These are phyloP conservation scores for Sporisorium scitamineum DNA, from an alignment of 1,284 basidiomycete species.

Conservation along the genomic window DNA sequence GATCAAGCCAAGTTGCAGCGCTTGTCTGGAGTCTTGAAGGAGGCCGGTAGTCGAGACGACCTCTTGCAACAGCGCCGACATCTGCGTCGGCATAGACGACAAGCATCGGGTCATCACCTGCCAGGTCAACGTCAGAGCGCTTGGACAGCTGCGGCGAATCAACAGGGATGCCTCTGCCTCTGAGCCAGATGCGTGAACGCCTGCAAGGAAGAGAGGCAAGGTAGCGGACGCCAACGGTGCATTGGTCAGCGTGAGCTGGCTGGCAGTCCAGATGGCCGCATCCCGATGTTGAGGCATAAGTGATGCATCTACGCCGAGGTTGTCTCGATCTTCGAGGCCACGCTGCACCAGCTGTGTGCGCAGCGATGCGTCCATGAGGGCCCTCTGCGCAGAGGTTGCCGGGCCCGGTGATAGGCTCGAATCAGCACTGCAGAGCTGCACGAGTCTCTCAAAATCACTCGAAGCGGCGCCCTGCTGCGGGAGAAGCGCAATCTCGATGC, in stretches of 20 bases:
- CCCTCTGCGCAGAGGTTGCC: slow-evolving; percentile 13
- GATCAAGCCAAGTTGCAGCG: slow-evolving; percentile 9
- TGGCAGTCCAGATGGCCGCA: slow-evolving; percentile 25
- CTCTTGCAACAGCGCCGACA: slow-evolving; percentile 19
- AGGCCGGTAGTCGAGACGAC: slow-evolving; percentile 9
- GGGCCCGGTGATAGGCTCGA: neutral
- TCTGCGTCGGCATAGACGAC: slow-evolving; percentile 5
- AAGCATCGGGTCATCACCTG: slow-evolving; percentile 13
- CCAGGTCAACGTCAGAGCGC: slow-evolving; percentile 15
- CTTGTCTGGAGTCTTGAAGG: slow-evolving; percentile 5
- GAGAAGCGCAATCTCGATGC: slow-evolving; percentile 79
- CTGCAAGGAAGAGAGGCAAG: slow-evolving; percentile 21
- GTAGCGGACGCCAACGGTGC: slow-evolving; percentile 27
- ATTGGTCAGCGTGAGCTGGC: slow-evolving; percentile 29
- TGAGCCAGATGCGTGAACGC: slow-evolving; percentile 4
- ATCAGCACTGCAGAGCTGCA: slow-evolving; percentile 17
- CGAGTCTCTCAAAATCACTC: slow-evolving; percentile 34
- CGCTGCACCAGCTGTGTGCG: slow-evolving; percentile 19
- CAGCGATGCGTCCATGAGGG: slow-evolving; percentile 38
- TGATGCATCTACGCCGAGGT: neutral
- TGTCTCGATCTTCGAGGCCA: slow-evolving; percentile 14
- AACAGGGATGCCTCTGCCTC: slow-evolving; percentile 25
- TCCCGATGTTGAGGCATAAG: neutral
- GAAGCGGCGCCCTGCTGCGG: slow-evolving; percentile 10
- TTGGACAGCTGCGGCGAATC: slow-evolving; percentile 27